phyloP scores from a whole-genome alignment of 139 green algal species.

The Tetradesmus obliquus region DNA sequence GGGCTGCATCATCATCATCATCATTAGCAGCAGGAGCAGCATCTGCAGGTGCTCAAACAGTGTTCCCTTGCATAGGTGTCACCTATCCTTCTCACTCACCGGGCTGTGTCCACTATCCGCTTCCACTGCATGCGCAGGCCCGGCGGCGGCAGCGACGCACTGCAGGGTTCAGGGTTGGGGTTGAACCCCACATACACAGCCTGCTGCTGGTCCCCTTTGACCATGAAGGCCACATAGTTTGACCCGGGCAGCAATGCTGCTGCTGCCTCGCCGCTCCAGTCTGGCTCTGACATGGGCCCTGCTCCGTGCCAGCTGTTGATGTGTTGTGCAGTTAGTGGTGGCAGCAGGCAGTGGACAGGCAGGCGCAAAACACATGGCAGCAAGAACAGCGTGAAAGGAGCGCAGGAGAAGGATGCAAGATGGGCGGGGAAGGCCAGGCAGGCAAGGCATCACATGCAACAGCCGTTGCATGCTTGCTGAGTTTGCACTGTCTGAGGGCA shows the following conservation, averaged over 20 bases:
- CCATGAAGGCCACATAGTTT: conserved; percentile 62
- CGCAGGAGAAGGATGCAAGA: no score
- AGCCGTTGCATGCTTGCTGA: no score
- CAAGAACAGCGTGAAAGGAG: no score
- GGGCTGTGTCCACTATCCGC: conserved; percentile 43
- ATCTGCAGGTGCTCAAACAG: not conserved
- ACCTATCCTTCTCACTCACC: not conserved
- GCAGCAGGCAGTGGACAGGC: no score
- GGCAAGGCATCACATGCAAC: no score
- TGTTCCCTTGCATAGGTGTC: not conserved
- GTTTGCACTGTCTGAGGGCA: no score
- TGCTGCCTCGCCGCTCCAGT: conserved; percentile 56
- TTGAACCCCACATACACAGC: conserved; percentile 66
- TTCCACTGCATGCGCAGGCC: conserved; percentile 38
- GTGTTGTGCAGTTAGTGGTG: no score
- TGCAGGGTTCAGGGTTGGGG: conserved; percentile 43
- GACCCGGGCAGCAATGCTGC: conserved; percentile 6
- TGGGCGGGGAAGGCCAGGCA: no score
- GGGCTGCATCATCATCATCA: no score
- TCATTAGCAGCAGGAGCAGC: no score
- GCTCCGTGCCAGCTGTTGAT: conserved; percentile 57
- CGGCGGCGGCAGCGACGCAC: conserved; percentile 43
- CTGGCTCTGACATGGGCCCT: conserved; percentile 32
- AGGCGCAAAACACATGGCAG: no score
- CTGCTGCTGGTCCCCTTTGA: conserved; percentile 20